Base-by-base conservation (phyloP, 2,329 filamentous ascomycete genomes). In the Verticillium tricorpus region DNA sequence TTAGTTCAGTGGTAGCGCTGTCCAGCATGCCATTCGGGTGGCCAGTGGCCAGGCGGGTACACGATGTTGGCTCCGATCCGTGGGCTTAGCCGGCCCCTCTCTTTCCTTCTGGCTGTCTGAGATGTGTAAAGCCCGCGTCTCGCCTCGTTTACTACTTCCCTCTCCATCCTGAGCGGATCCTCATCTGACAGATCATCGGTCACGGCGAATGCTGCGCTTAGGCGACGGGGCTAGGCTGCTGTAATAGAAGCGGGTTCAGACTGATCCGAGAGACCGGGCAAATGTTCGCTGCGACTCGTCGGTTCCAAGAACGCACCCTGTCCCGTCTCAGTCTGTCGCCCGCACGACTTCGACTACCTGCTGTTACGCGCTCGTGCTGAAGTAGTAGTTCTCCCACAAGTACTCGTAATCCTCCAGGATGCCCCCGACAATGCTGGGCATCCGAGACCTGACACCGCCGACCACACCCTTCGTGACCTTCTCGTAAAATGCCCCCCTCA, bases 341-440 rank as follows among this genome's bases (percentile, higher is more conserved):
- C 28, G 40, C 62, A 22, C n/a, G 17, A 9, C 3, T 19, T 19
- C 19, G 45, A 22, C n/a, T 14, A 11, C 25, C n/a, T 14, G 5
- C 25, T 25, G 64, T 69, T 67, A 77, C 32, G 74, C 72, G 61
- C 82, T 85, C 39, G 85, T 86, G 73, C 84, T 86, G 76, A 98
- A 99, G 77, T 98, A 96, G 76, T 97, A 98, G 69, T 96, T 93
- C 77, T 97, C 93, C 95, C 95, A 99, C 35, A 99, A 81, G 74
- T 96, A 98, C 76, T 97, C 92, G 73, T 99, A 99, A 74, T 99
- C 95, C 73, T 97, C 93, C 65, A 98, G 77, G 56, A 99, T 89
- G 62, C 91, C 92, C 9, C 89, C 90, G 28, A 97, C 82, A 72
- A 99, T 85, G 67, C 90, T 88, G 56, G 96, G 85, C 75, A 97